Evolutionary conservation across 2,329 filamentous ascomycete species (phyloP), one percentile per base, ranked within the genome.

Genomic region (Aspergillus sergii): DNA sequence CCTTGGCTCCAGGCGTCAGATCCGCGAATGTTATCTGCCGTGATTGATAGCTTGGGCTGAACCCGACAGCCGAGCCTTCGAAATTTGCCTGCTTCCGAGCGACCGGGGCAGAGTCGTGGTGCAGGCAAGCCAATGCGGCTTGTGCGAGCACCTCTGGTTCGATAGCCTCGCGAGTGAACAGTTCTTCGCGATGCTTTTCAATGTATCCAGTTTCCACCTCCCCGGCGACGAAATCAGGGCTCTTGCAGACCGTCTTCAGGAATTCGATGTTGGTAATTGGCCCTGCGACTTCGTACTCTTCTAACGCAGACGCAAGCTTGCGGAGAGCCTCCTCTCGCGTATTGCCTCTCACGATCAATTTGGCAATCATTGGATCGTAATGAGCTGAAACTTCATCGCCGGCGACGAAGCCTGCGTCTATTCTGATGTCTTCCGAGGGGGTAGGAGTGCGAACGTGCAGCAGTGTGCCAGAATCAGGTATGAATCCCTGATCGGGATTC

Each of bases 361-460:
- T 99, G 51, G 95, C 92, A 69, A 99, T 97, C 95, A 99, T 99
- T 32, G 95, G 95, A 71, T 99, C 95, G 78, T 99, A 99, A 60
- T 95, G 92, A 63, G 94, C 92, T 0, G 94, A 96, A 3, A 99
- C 92, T 66, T 93, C 92, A 75, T 97, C 94, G 30, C 95, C 95
- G 69, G 93, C 86, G 32, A 94, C 87, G 76, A 98, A 98, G 1
- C 95, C 95, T 53, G 94, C 93, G 73, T 99, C 95, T 68, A 99
- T 93, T 46, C 95, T 89, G 36, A 98, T 86, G 66, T 93, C 91
- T 0, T 90, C 85, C 43, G 88, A 86, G 7, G 85, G 81, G 56
- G 81, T 76, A 0, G 94, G 94, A 1, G 91, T 93, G 39, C 87
- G 86, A 12, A 98, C 87, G 76, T 97, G 92, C 6, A 96, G 84